Evolutionary conservation across 345 rosid genomes (phyloP).

Genomic region (Eucalyptus coolabah): DNA sequence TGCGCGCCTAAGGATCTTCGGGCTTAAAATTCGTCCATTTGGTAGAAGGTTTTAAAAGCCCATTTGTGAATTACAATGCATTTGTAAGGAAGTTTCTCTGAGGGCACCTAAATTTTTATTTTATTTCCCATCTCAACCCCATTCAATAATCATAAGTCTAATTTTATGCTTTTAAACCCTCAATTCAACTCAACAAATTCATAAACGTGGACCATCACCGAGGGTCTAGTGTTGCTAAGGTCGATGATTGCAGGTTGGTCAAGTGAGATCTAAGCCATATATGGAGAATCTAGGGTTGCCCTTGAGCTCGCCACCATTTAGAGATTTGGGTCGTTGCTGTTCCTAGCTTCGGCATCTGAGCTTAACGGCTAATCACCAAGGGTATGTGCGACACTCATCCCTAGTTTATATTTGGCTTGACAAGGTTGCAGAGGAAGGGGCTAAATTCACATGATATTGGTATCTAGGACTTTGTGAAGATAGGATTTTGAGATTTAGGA

Average conservation of each 20-base stretch:
- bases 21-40: background rate
- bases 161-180: background rate
- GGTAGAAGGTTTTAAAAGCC: background rate
- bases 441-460: background rate
- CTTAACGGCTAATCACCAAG: rapidly evolving
- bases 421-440: background rate
- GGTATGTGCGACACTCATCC: background rate
- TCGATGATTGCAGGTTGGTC: rapidly evolving
- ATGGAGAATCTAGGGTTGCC: no score
- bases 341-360: rapidly evolving
- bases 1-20: background rate
- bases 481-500: background rate
- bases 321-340: rapidly evolving
- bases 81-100: background rate
- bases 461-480: background rate
- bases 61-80: background rate
- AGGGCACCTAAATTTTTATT: background rate
- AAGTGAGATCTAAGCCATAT: no score
- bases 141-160: background rate
- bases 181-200: background rate
- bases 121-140: background rate
- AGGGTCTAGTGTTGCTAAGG: background rate
- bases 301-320: rapidly evolving
- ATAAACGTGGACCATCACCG: background rate
- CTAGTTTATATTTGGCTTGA: background rate